Conservation (phyloP, 768 basidiomycete genomes). For the Kondoa subrosea region DNA sequence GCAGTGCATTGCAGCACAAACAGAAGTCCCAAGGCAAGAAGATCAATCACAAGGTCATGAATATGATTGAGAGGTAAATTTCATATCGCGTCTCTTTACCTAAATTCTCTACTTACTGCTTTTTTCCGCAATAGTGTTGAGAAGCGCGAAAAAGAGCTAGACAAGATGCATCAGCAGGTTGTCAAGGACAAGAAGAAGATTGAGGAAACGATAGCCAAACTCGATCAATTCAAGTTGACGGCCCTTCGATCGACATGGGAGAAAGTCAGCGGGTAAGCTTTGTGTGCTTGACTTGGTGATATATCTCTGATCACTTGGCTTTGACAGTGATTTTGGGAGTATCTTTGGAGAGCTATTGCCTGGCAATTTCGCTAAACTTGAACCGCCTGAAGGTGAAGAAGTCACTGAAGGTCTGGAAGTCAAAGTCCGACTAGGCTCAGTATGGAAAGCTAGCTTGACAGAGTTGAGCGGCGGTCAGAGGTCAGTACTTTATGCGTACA, state of each 20-base stretch:
- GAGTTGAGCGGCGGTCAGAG: slow-evolving; percentile 94
- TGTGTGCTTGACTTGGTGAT: neutral
- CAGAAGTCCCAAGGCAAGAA: slow-evolving; percentile 87
- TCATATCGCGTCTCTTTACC: slow-evolving; percentile 30
- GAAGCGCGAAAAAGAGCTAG: slow-evolving; percentile 71
- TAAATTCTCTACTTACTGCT: too few species aligned
- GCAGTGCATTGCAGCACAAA: slow-evolving; percentile 53
- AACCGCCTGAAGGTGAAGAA: slow-evolving; percentile 82
- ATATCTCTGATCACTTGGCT: neutral
- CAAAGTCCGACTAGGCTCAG: slow-evolving; percentile 80
- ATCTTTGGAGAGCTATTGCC: slow-evolving; percentile 92
- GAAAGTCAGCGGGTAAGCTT: slow-evolving; percentile 69
- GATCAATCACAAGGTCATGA: slow-evolving; percentile 84
- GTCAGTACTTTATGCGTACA: slow-evolving; percentile 41
- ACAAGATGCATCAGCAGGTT: slow-evolving; percentile 74
- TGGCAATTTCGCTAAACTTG: slow-evolving; percentile 87
- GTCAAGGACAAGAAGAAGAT: slow-evolving; percentile 88
- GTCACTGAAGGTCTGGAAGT: slow-evolving; percentile 91
- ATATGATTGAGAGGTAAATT: slow-evolving; percentile 87
- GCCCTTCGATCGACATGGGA: slow-evolving; percentile 89
- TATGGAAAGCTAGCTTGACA: slow-evolving; percentile 96
- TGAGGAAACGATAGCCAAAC: slow-evolving; percentile 75
- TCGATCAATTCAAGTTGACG: slow-evolving; percentile 85
- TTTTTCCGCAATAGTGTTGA: slow-evolving; percentile 50
- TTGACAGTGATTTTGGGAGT: slow-evolving; percentile 72